Percentiles rank a stretch among this genome's conserved stretches.
Evolutionary conservation across 208 protist species (phyloP).

Genomic region (Wallacemonas sp.): DNA sequence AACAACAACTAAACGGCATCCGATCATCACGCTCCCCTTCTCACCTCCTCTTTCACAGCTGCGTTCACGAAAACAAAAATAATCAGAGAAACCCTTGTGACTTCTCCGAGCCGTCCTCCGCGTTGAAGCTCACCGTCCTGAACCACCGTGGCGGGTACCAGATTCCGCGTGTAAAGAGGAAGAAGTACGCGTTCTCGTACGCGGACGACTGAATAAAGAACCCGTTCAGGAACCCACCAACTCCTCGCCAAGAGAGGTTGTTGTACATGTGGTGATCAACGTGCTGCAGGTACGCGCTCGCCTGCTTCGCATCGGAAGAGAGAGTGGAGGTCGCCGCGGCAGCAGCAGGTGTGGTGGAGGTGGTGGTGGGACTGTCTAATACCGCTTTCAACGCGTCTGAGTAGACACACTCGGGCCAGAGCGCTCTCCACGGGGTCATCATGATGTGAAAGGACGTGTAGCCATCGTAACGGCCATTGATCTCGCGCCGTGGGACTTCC

Average conservation of each 20-base stretch:
- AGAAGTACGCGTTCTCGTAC: slow-evolving; percentile 88
- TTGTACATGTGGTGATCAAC: slow-evolving; percentile 74
- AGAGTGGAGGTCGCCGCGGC: too few relatives aligned
- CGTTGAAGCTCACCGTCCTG: slow-evolving; percentile 50
- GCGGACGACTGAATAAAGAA: slow-evolving; percentile 57
- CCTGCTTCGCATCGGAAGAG: too few relatives aligned
- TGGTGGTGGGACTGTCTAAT: not conserved
- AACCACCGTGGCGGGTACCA: slow-evolving; percentile 85
- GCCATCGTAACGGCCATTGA: slow-evolving; percentile 57
- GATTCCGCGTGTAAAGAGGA: slow-evolving; percentile 64
- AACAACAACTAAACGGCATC: not conserved
- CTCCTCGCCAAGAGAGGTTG: slow-evolving; percentile 66
- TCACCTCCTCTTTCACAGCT: too few relatives aligned
- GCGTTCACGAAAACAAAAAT: slow-evolving; percentile 8
- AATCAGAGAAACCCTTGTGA: slow-evolving; percentile 9
- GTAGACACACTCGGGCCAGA: slow-evolving; percentile 87
- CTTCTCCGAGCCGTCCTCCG: slow-evolving; percentile 35
- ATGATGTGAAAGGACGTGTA: slow-evolving; percentile 84
- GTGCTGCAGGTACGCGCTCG: slow-evolving; percentile 13
- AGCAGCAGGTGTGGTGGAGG: too few relatives aligned
- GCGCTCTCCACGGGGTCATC: slow-evolving; percentile 82
- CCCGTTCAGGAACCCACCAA: slow-evolving; percentile 63
- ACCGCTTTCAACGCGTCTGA: slow-evolving; percentile 8
- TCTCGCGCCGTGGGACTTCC: not conserved
- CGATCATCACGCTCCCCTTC: too few relatives aligned